Conservation (phyloP, 495 filamentous ascomycete species). For the Xanthoparmelia taractica region DNA sequence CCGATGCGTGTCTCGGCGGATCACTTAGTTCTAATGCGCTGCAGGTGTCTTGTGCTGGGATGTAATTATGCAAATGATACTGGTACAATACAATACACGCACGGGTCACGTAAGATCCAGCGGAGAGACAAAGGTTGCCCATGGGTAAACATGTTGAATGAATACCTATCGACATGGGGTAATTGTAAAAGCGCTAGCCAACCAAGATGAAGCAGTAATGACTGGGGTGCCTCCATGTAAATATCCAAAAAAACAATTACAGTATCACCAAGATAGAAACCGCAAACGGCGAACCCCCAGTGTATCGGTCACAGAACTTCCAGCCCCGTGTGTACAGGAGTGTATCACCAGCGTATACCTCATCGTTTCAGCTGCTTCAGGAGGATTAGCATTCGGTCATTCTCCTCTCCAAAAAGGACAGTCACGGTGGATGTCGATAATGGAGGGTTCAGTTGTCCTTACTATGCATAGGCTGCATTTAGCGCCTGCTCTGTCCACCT, state of each 20-base stretch:
- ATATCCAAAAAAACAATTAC: background rate
- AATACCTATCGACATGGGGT: background rate
- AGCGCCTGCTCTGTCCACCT: background rate
- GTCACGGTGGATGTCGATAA: background rate
- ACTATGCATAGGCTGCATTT: slow-evolving; percentile 8
- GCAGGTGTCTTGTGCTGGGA: too few relatives aligned
- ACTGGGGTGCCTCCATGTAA: background rate
- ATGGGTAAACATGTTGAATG: background rate
- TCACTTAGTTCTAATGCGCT: too few relatives aligned
- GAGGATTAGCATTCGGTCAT: background rate
- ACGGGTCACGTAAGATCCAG: too few relatives aligned
- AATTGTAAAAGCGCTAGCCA: background rate
- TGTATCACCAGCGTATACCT: background rate
- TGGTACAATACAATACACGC: too few relatives aligned
- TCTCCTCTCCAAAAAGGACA: background rate
- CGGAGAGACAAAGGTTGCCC: background rate
- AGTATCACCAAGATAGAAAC: background rate
- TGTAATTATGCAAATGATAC: too few relatives aligned
- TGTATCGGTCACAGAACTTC: background rate
- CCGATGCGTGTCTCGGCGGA: too few relatives aligned
- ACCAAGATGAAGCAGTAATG: background rate
- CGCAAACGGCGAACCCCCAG: background rate
- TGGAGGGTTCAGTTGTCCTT: background rate
- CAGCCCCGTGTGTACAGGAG: background rate
- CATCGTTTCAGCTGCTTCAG: background rate